Conservation (phyloP, 2,329 filamentous ascomycete species). For the Talaromyces sp. region DNA sequence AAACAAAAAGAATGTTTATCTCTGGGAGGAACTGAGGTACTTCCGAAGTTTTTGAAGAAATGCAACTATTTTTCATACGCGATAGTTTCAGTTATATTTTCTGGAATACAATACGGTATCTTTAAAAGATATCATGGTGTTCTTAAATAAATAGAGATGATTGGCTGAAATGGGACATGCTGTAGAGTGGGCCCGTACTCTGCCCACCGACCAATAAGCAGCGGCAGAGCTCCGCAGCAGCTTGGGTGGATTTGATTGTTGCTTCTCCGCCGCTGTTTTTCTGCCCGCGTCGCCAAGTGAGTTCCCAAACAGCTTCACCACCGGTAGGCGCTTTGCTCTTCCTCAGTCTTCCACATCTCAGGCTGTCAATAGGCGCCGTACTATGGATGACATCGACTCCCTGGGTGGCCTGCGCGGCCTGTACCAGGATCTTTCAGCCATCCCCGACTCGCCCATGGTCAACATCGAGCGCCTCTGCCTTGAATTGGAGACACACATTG, state of each 20-base stretch:
- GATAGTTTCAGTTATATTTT: background rate
- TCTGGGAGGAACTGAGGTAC: no score
- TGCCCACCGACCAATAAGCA: background rate
- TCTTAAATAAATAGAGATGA: background rate
- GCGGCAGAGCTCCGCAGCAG: constrained; percentile 12
- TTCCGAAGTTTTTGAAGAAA: no score
- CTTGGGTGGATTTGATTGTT: constrained; percentile 24
- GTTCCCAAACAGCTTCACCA: constrained; percentile 12
- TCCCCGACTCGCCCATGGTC: constrained; percentile 65
- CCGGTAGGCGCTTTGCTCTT: constrained; percentile 21
- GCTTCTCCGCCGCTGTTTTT: constrained; percentile 25
- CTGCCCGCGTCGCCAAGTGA: constrained; percentile 22
- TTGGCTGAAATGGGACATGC: background rate
- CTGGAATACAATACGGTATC: background rate
- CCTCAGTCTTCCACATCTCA: constrained; percentile 10
- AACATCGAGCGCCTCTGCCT: constrained; percentile 63
- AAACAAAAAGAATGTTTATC: no score
- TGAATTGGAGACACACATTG: constrained; percentile 61
- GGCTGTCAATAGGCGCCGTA: constrained; percentile 13
- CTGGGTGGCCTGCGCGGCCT: constrained; percentile 76
- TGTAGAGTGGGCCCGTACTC: background rate
- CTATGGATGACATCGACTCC: constrained; percentile 68
- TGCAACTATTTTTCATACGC: no score
- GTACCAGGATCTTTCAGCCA: constrained; percentile 74
- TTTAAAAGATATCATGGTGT: background rate